Base-by-base conservation (phyloP, 2,329 filamentous ascomycete genomes). In the Thelonectria olida region DNA sequence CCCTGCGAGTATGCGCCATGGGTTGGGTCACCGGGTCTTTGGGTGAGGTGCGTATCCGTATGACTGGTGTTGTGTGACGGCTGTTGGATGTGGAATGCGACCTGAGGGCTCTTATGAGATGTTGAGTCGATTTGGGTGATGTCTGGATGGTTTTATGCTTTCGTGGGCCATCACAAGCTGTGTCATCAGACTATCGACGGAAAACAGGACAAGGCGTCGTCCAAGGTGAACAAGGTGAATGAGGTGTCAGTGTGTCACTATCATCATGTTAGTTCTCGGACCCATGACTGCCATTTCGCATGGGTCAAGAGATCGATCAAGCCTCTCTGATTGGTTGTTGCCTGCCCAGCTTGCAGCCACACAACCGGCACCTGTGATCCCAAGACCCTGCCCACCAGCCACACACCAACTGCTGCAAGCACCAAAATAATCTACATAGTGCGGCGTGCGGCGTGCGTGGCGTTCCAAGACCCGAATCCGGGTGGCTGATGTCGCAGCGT, bases 281-380 rank as follows among this genome's bases (percentile, higher is more conserved):
- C 36, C 36, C 38, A 54, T 23, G 8, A 28, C 22, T 28, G 20
- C 20, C 28, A 25, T 31, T 44, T 38, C 50, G 13, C 2, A 6
- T 48, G 3, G 44, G 44, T 48, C 25, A 20, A 5, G 9, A 25
- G 52, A 54, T 54, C 41, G 52, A 54, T 36, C 41, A 47, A 8
- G 2, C n/a, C 17, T 23, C 15, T 20, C 12, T 47, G 28, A 54
- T 54, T 54, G 52, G 52, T 17, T 19, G n/a, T n/a, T 4, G 6
- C 7, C 13, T 9, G 20, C 15, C 9, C 41, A 13, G 12, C 41
- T n/a, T 36, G 25, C 31, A 25, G 27, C 28, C 39, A 27, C 13
- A 54, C 20, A 23, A n/a, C 15, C 25, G 52, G 52, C 52, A 54
- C 28, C 42, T 54, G 52, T 15, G n/a, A 31, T 31, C 41, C 36